Conservation (phyloP, 345 rosid species). For the Geranium rotundifolium region DNA sequence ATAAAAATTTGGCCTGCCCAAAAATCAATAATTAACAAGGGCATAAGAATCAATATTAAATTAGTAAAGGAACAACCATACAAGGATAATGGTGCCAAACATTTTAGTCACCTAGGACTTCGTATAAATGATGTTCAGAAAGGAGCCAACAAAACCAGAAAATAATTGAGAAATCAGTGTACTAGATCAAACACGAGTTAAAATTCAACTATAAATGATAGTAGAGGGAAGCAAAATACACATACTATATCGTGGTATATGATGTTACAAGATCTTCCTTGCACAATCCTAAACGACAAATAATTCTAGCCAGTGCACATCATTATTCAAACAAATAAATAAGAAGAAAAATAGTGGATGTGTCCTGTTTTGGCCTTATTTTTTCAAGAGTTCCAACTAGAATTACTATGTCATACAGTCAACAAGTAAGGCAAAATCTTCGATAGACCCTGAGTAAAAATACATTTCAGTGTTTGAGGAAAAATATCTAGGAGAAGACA, state of each 20-base stretch:
- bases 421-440: too few species aligned
- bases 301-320: too few species aligned
- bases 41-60: not conserved
- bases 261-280: not conserved
- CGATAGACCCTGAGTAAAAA: too few species aligned
- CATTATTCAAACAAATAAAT: not conserved
- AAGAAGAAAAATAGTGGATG: not conserved
- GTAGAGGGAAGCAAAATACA: not conserved
- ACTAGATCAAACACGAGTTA: not conserved
- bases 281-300: not conserved
- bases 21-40: conserved; percentile 4
- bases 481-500: not conserved
- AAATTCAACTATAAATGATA: not conserved
- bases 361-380: not conserved
- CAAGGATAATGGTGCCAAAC: not conserved
- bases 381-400: not conserved
- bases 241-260: not conserved
- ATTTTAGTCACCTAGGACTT: not conserved
- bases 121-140: not conserved
- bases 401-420: too few species aligned
- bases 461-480: not conserved
- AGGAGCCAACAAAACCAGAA: not conserved
- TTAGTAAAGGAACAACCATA: not conserved
- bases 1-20: conserved; percentile 84
- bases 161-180: not conserved